Base-by-base conservation (phyloP, 2,329 filamentous ascomycete species). In the Ophiocordyceps polyrhachis-furcata region DNA sequence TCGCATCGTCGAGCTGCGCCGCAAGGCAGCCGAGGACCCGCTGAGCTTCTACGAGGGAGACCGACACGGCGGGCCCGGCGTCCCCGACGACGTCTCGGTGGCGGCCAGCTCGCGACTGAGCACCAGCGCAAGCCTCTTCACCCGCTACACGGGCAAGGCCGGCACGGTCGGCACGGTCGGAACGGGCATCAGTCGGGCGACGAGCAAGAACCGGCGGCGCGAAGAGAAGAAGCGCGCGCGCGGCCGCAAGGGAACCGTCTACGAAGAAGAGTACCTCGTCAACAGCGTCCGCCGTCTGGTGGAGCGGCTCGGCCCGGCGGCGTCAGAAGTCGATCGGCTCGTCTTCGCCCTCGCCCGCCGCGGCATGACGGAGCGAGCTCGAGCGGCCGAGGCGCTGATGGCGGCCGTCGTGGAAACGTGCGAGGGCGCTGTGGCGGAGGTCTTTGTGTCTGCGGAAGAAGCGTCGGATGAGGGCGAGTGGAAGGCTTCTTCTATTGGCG, bases 201-300 rank as follows among this genome's bases (percentile, higher is more conserved):
- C 86, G 38, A 83, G 77, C 56, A 93, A 91, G 69, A 95, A 93
- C 57, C 78, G 87, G 44, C 72, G 81, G 21, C 73, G 87, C 19
- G 91, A 98, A 62, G 91, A 98, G 68, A 79, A 93, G 60, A 98
- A 98, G 72, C 78, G 89, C 15, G 91, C 91, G 0, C 71, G 86
- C 8, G 91, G 91, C 21, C 89, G 94, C 60, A 96, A 96, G 68
- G 91, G 91, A 12, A 94, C 85, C 15, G 84, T 98, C 5, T 98
- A 98, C 61, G 91, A 98, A 61, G 89, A 96, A 58, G 91, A 96
- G 62, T 98, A 98, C 60, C 74, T 98, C 5, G 80, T 94, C 47
- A 91, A 88, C 59, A 89, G 81, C 52, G 79, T 96, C 32, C 75
- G 81, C 13, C 71, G 91, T 21, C 70, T 98, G 31, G 75, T 94